Base-by-base conservation (phyloP, 75 land plant species). In the Picea glauca region DNA sequence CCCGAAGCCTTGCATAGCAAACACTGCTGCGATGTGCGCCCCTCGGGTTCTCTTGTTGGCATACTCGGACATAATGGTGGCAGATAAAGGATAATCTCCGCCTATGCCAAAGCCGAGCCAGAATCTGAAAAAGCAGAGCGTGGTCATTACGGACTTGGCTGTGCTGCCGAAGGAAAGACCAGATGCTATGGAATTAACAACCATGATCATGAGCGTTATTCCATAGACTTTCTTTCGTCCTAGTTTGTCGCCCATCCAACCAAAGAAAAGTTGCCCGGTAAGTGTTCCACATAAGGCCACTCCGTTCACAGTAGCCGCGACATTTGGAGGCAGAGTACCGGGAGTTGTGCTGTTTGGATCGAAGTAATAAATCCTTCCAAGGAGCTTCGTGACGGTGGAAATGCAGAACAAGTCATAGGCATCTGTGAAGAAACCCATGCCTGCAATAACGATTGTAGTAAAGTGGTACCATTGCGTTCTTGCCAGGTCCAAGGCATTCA, bases 91-190 rank as follows among this genome's bases (percentile, higher is more conserved):
- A 43, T 88, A 88, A 74, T 86, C 85, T 3, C 89, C 89, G 6
- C 89, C 89, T 23, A 88, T 86, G 21, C 89, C 88, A 59, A 88
- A 83, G 18, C 90, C 90, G 6, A 88, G 78, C 90, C 90, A 88
- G 78, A 88, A 88, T 33, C 90, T 75, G 79, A 89, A 89, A 84
- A 89, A 89, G 60, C 90, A 87, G 85, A 1, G 85, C 9, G 64
- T 62, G 26, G 83, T 81, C 87, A 90, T 88, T 12, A 90, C 92
- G 11, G 83, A 23, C 35, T 80, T 85, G 0, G 92, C 63, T 20
- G 58, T 58, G 13, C 61, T 30, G 56, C 90, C 85, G 54, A 90
- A 85, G 5, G 92, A 90, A 5, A 87, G 79, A 15, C 85, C 90
- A 84, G 15, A 84, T 3, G 85, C 80, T 30, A 77, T 61, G 58